Conservation (phyloP, 805 yeast genomes). For the Pichia pseudocactophila region DNA sequence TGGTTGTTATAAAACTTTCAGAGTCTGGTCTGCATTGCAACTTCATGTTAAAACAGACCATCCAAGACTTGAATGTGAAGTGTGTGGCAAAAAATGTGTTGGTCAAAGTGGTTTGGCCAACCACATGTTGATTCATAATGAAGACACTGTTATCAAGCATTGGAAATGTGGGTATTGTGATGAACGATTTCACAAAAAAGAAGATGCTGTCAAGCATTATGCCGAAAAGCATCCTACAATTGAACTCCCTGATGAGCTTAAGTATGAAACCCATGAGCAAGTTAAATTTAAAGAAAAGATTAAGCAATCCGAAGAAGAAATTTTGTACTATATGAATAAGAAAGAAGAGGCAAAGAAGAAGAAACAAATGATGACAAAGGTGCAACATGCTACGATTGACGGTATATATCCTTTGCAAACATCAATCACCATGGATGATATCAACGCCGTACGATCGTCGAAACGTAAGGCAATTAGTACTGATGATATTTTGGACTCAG, state of each 20-base stretch:
- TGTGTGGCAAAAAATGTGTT: slow-evolving; percentile 65
- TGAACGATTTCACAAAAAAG: slow-evolving; percentile 44
- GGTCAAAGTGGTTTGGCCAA: slow-evolving; percentile 61
- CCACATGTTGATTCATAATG: slow-evolving; percentile 70
- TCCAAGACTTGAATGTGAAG: slow-evolving; percentile 53
- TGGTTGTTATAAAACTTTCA: slow-evolving; percentile 52
- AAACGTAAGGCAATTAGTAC: background rate
- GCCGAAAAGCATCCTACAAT: slow-evolving; percentile 30
- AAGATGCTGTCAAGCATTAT: slow-evolving; percentile 50
- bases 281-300: background rate
- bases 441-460: too few relatives aligned
- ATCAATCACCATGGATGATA: too few relatives aligned
- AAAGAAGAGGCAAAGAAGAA: slow-evolving; percentile 4
- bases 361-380: background rate
- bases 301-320: background rate
- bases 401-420: too few relatives aligned
- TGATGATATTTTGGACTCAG: background rate
- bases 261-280: slow-evolving; percentile 5
- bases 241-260: slow-evolving; percentile 13
- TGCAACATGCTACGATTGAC: background rate
- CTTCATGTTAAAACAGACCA: slow-evolving; percentile 65
- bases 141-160: slow-evolving; percentile 37
- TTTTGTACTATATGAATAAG: background rate
- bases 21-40: slow-evolving; percentile 67
- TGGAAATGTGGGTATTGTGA: slow-evolving; percentile 62